phyloP scores from a whole-genome alignment of 805 yeast species.

The Yueomyces sp. region DNA sequence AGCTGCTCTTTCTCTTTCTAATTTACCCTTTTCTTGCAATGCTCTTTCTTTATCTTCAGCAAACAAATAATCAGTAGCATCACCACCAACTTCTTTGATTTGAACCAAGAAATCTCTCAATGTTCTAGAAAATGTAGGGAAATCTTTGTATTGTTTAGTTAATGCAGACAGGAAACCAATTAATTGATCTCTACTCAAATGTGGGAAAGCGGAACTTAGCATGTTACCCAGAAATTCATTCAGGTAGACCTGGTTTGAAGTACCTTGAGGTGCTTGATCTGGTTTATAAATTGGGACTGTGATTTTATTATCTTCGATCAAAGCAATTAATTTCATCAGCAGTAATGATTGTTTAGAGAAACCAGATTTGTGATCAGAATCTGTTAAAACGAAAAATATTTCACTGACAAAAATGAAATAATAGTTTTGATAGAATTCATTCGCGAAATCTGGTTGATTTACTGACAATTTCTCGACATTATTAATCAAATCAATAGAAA shows the following conservation, averaged over 20 bases:
- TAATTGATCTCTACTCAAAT: conserved; percentile 72
- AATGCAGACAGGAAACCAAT: conserved; percentile 69
- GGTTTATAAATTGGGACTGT: conserved; percentile 63
- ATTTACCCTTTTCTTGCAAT: conserved; percentile 48
- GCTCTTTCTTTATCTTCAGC: conserved; percentile 87
- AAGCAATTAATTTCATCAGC: conserved; percentile 67
- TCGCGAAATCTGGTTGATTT: conserved; percentile 44
- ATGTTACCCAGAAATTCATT: conserved; percentile 72
- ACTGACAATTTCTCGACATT: conserved; percentile 70
- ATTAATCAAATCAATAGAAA: conserved; percentile 69
- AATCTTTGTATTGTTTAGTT: conserved; percentile 59
- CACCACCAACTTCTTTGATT: conserved; percentile 91
- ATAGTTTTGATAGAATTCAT: conserved; percentile 78
- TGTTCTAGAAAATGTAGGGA: conserved; percentile 63
- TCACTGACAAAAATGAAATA: conserved; percentile 84
- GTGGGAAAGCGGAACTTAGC: conserved; percentile 84
- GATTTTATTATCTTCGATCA: conserved; percentile 67
- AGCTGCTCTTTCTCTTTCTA: conserved; percentile 69
- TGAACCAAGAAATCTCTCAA: conserved; percentile 93
- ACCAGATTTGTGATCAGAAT: conserved; percentile 95
- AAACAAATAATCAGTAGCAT: conserved; percentile 83
- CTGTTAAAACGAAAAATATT: conserved; percentile 85
- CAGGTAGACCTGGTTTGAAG: conserved; percentile 65
- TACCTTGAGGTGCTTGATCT: conserved; percentile 77
- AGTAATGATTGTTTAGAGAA: conserved; percentile 79